Evolutionary conservation across 1,139 yeast species (phyloP).

Genomic region (Debaryomycetaceae sp.): DNA sequence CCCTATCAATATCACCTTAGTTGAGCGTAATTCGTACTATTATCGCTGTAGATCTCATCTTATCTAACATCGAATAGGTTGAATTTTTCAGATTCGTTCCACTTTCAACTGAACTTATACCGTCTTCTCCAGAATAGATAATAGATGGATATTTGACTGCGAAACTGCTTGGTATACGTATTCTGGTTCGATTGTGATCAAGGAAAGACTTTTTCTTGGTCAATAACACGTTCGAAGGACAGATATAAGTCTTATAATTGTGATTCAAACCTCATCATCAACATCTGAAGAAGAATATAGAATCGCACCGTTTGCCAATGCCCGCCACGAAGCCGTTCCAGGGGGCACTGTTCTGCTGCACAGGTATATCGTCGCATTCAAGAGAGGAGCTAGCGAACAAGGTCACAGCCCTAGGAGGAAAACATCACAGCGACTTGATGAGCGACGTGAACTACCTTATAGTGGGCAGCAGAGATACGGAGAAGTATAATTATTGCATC

Average conservation of each 20-base stretch:
- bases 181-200: no score
- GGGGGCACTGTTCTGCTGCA: conserved; percentile 41
- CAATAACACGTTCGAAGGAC: background rate
- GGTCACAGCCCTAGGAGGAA: conserved; percentile 62
- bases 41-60: background rate
- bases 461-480: conserved; percentile 65
- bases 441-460: conserved; percentile 64
- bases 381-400: conserved; percentile 35
- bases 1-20: no score
- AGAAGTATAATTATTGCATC: conserved; percentile 65
- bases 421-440: conserved; percentile 56
- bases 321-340: conserved; percentile 23
- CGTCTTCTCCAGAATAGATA: background rate
- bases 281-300: background rate
- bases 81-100: background rate
- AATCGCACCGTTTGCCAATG: background rate
- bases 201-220: background rate
- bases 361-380: conserved; percentile 29
- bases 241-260: background rate
- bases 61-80: background rate
- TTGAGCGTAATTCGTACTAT: no score
- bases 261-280: background rate
- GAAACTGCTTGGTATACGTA: background rate
- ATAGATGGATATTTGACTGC: background rate
- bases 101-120: background rate